Evolutionary conservation across 148 eudicot genomes (phyloP).

Genomic region (Polygonum aviculare): DNA sequence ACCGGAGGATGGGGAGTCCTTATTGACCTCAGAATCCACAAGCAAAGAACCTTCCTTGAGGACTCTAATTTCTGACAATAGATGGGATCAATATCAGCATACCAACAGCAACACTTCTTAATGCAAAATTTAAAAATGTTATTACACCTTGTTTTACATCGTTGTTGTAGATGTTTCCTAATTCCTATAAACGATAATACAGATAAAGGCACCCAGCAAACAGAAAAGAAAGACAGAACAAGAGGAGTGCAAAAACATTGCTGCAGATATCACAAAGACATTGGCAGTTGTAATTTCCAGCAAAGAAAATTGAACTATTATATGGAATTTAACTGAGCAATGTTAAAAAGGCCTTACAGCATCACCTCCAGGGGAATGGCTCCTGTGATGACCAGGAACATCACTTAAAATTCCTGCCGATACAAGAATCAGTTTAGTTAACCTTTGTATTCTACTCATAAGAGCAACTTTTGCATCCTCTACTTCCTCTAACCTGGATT

Average conservation of each 20-base stretch:
- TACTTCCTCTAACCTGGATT: slow-evolving; percentile 91
- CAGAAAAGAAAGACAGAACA: neutral
- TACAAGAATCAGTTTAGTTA: slow-evolving; percentile 92
- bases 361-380: slow-evolving; percentile 45
- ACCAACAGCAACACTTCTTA: neutral
- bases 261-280: neutral
- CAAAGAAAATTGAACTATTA: neutral
- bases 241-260: neutral
- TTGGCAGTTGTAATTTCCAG: neutral
- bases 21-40: slow-evolving; percentile 38
- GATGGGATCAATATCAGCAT: slow-evolving; percentile 8
- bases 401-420: slow-evolving; percentile 56
- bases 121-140: neutral
- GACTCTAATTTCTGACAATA: slow-evolving; percentile 46
- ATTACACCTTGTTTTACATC: neutral
- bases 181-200: neutral
- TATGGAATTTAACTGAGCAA: neutral
- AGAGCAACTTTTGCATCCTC: slow-evolving; percentile 98
- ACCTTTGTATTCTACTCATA: slow-evolving; percentile 97
- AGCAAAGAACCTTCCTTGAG: slow-evolving; percentile 31
- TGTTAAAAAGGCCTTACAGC: slow-evolving; percentile 39
- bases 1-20: slow-evolving; percentile 47
- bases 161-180: neutral
- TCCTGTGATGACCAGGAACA: slow-evolving; percentile 40
- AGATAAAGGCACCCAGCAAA: neutral